Evolutionary conservation across 2,329 filamentous ascomycete species (phyloP), one percentile per base, ranked within the genome.

Genomic region (Botrytis squamosa): DNA sequence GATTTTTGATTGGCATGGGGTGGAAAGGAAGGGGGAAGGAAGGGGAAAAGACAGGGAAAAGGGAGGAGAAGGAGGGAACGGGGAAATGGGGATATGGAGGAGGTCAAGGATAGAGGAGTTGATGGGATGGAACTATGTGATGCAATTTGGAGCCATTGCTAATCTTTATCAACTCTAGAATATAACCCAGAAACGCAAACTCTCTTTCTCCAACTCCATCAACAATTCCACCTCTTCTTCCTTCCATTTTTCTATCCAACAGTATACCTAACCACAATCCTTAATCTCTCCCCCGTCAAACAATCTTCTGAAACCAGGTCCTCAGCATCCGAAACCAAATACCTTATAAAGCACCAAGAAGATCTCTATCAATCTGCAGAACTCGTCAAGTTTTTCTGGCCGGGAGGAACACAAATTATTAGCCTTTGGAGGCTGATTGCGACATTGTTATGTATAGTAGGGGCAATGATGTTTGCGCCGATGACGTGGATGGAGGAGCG

Each of bases 291-390:
- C 3, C n/a, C n/a, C 52, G 4, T 16, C n/a, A 57, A 18, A 8
- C 6, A 29, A 18, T 2, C 62, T 42, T 18, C 36, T 9, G 4
- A 29, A 18, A 8, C 20, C 40, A 42, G 29, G 25, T 42, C 60
- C 52, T 55, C 52, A 29, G 52, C n/a, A 42, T 63, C 38, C 60
- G 14, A n/a, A 38, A 67, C 74, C 59, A 86, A 86, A 74, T 96
- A 94, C 83, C 92, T 91, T 80, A 95, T 97, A 76, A 82, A 85
- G 10, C 87, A 86, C 29, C 94, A 97, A 81, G 90, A 97, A 77
- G 94, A 97, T 80, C 83, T 95, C 12, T 97, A 97, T 80, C 93
- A 95, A 79, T 85, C 89, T 0, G 91, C 90, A 67, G 91, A 97
- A 77, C 91, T 91, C 75, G 84, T 95, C 75, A 91, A 91, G 78